Evolutionary conservation across 164 flowering plant species (phyloP).

Genomic region (Chimonanthus praecox): DNA sequence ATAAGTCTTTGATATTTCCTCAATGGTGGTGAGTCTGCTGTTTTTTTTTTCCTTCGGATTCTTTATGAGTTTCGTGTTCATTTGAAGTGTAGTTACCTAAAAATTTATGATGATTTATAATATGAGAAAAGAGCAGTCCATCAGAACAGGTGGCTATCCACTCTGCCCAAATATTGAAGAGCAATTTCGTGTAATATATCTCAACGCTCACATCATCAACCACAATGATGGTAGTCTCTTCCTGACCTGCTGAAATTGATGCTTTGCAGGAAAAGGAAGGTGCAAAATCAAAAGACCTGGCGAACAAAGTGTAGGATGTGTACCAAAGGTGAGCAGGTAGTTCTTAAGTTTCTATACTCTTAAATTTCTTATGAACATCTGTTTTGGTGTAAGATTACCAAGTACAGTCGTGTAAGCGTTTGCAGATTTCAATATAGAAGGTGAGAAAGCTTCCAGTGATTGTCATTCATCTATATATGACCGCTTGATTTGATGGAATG

Average conservation of each 20-base stretch:
- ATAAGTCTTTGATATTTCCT: no score
- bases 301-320: slow-evolving; percentile 39
- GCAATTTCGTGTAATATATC: no score
- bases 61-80: no score
- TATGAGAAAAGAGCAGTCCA: no score
- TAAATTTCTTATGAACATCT: not conserved
- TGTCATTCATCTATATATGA: not conserved
- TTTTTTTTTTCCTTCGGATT: no score
- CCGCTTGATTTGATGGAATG: not conserved
- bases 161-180: no score
- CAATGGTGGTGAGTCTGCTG: no score
- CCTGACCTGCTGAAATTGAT: not conserved
- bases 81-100: no score
- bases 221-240: no score
- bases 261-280: slow-evolving; percentile 39
- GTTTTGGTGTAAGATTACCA: not conserved
- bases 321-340: slow-evolving; percentile 12
- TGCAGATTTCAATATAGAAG: slow-evolving; percentile 2
- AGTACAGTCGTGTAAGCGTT: not conserved
- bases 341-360: not conserved
- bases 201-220: no score
- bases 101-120: no score
- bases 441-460: not conserved
- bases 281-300: slow-evolving; percentile 34
- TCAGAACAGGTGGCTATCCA: no score